Evolutionary conservation across 2,329 filamentous ascomycete genomes (phyloP).

Genomic region (Phoma sp.): DNA sequence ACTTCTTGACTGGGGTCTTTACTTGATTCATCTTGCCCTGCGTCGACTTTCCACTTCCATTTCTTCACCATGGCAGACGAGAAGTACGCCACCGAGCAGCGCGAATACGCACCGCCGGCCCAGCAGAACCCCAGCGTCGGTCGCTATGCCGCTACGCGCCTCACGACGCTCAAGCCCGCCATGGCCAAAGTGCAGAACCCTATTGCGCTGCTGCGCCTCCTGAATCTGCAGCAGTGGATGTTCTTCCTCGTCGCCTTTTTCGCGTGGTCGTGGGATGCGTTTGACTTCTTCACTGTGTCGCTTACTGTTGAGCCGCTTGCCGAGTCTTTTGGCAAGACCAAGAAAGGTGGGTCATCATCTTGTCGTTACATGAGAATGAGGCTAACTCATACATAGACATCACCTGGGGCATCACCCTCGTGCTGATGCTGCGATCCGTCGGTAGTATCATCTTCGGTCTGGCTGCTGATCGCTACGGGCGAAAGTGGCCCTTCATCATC

Average conservation of each 20-base stretch:
- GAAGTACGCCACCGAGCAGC: constrained; percentile 24
- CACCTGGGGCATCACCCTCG: constrained; percentile 61
- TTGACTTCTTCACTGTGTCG: constrained; percentile 69
- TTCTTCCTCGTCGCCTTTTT: constrained; percentile 59
- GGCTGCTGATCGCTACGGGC: constrained; percentile 60
- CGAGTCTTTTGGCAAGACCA: constrained; percentile 59
- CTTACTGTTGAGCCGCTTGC: constrained; percentile 62
- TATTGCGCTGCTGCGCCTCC: constrained; percentile 56
- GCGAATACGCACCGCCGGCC: constrained; percentile 19
- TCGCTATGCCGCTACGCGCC: constrained; percentile 60
- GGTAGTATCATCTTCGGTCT: constrained; percentile 65
- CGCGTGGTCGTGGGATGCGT: constrained; percentile 58
- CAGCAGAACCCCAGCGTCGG: constrained; percentile 39
- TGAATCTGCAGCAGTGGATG: constrained; percentile 65
- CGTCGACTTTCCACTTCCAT: not conserved
- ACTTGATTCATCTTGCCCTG: not conserved
- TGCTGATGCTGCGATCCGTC: constrained; percentile 66
- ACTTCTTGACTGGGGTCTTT: not conserved
- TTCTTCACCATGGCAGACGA: constrained; percentile 27
- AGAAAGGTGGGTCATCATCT: constrained; percentile 40
- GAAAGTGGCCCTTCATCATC: constrained; percentile 64
- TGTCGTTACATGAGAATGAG: not conserved
- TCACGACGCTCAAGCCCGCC: constrained; percentile 62
- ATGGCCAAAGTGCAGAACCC: constrained; percentile 63
- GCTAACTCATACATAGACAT: constrained; percentile 51